Evolutionary conservation across 1,139 yeast species (phyloP), one percentile per base, ranked within the genome.

Genomic region (Yamadazyma diddensiae): DNA sequence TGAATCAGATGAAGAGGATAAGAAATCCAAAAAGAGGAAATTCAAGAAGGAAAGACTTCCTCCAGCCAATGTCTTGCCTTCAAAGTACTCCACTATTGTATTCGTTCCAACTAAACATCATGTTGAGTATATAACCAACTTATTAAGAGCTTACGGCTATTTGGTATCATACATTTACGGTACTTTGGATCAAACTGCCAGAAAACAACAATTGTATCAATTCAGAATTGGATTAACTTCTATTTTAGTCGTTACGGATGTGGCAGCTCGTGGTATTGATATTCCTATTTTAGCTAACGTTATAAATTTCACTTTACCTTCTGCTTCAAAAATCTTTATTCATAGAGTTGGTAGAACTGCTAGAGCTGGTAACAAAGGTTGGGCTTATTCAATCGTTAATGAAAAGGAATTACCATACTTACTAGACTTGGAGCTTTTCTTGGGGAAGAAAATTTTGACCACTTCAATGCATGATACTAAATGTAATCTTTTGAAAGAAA

Each of bases 321-420:
- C 90, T 1, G 82, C 94, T 2, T 88, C 97, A 4, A 92, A 94
- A 57, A 84, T 90, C 37, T 94, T 92, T 58, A 78, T 92, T 35
- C 99, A 92, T 62, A 79, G 99, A 63, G 98, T 94, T 33, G 99
- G 99, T 59, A 81, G 99, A 73, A 92, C 99, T 28, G 99, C 98
- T 10, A 83, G 99, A 73, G 98, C 98, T 8, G 99, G 99, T 55
- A 82, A 88, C 53, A 79, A 77, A 46, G 99, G 99, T 53, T 90
- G 97, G 95, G 98, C 98, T 0, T 94, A 86, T 55, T 82, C 97
- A 1, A 77, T 94, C 36, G 82, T 90, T 3, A 74, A 81, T 39
- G 96, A 88, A 45, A 73, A 76, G 39, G 99, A 94, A 54, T 62
- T 92, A 38, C 95, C 98, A 5, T 94, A 92, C 49, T 60, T 94